These are phyloP conservation scores for Moricandia arvensis DNA, from an alignment of 345 rosid species.

Conservation along the genomic window DNA sequence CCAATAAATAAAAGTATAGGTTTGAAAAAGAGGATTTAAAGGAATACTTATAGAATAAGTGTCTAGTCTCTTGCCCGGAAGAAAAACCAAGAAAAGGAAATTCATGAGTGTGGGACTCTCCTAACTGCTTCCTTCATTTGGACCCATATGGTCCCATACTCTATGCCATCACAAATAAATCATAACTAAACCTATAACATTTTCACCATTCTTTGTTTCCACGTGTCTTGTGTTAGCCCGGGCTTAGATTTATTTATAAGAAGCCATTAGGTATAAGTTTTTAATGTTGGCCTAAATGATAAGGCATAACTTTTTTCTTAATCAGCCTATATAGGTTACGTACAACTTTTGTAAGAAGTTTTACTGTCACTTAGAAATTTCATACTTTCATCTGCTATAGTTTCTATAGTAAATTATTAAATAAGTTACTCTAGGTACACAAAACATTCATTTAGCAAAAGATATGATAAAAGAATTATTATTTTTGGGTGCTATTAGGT, in stretches of 20 bases:
- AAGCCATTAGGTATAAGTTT: slow-evolving; percentile 21
- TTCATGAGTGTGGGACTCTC: slow-evolving; percentile 37
- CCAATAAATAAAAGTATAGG: not conserved
- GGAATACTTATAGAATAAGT: slow-evolving; percentile 16
- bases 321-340: not conserved
- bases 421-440: not conserved
- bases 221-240: slow-evolving; percentile 12
- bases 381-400: not conserved
- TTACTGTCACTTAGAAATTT: slow-evolving; percentile 2
- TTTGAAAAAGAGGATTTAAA: not conserved
- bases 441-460: not conserved
- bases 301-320: not conserved
- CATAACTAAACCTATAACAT: slow-evolving; percentile 24
- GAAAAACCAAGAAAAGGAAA: slow-evolving; percentile 28
- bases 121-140: not conserved
- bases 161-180: not conserved
- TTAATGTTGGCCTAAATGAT: not conserved
- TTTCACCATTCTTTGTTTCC: slow-evolving; percentile 16
- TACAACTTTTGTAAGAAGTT: not conserved
- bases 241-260: not conserved
- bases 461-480: not conserved
- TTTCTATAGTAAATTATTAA: not conserved
- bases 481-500: slow-evolving; percentile 23
- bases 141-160: not conserved
- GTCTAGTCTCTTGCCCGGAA: slow-evolving; percentile 19